These are phyloP conservation scores for Plectosphaerella cucumerina DNA, from an alignment of 2,329 filamentous ascomycete genomes.

Conservation along the genomic window DNA sequence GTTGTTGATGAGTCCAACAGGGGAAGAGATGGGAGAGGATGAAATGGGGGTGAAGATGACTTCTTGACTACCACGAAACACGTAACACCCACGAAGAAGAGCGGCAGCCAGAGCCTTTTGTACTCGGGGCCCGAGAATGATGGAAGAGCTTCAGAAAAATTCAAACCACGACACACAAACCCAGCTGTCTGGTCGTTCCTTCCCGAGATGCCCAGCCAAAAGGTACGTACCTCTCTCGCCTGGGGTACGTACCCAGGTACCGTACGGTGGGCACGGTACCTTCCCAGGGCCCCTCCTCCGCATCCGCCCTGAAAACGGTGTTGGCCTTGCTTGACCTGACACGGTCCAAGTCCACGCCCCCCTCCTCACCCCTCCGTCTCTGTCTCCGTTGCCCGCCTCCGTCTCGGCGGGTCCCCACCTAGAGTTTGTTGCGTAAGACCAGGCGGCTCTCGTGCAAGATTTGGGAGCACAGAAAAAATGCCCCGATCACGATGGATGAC, in stretches of 20 bases:
- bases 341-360: no score
- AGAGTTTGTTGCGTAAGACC: conserved; percentile 3
- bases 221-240: no score
- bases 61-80: neutral
- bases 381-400: no score
- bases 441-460: neutral
- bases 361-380: no score
- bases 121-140: neutral
- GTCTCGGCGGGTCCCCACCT: neutral
- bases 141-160: no score
- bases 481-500: conserved; percentile 15
- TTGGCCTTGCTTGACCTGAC: no score
- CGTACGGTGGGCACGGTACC: no score
- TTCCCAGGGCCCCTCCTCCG: no score
- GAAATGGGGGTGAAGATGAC: neutral
- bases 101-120: neutral
- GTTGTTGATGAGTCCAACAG: neutral
- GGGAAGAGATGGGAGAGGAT: neutral
- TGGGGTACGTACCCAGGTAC: no score
- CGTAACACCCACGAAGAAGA: neutral
- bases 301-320: neutral
- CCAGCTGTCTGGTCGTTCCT: no score
- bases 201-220: no score
- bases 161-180: no score
- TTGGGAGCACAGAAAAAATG: neutral